Conservation (phyloP, 2,329 filamentous ascomycete genomes). For the Tothia fuscella region DNA sequence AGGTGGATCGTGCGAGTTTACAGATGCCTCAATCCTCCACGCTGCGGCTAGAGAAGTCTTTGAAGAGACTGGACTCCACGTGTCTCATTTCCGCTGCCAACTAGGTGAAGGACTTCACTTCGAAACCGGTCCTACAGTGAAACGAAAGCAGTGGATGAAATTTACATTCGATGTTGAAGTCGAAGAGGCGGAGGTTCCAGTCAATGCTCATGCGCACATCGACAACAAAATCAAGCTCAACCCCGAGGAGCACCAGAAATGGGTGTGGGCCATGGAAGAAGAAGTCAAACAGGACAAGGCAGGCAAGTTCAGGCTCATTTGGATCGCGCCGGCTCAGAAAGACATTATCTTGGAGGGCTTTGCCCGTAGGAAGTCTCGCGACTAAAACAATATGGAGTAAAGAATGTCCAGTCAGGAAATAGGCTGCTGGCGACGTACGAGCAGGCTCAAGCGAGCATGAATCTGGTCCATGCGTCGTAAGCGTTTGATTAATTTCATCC, state of each 20-base stretch:
- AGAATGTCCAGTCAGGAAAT: too few relatives aligned
- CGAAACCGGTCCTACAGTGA: not conserved
- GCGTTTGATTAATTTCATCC: too few relatives aligned
- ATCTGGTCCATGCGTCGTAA: too few relatives aligned
- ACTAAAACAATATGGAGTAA: too few relatives aligned
- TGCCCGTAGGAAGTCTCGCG: too few relatives aligned
- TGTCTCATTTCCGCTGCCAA: conserved; percentile 16
- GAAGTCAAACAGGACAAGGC: conserved; percentile 22
- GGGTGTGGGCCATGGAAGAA: conserved; percentile 29
- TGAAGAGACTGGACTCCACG: conserved; percentile 35
- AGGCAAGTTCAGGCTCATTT: conserved; percentile 21
- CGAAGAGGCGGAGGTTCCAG: not conserved
- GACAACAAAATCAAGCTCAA: conserved; percentile 23
- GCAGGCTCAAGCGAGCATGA: too few relatives aligned
- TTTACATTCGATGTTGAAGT: conserved; percentile 4
- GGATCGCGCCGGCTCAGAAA: too few relatives aligned
- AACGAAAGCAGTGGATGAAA: conserved; percentile 7
- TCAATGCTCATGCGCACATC: not conserved
- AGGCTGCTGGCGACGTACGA: too few relatives aligned
- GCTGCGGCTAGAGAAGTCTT: conserved; percentile 36
- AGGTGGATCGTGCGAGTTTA: conserved; percentile 35
- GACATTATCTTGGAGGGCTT: too few relatives aligned
- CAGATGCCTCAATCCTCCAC: conserved; percentile 31
- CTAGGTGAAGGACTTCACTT: conserved; percentile 12
- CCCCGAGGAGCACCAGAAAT: conserved; percentile 31